Evolutionary conservation across 1,284 basidiomycete genomes (phyloP).

Genomic region (Ceratobasidium sp.): DNA sequence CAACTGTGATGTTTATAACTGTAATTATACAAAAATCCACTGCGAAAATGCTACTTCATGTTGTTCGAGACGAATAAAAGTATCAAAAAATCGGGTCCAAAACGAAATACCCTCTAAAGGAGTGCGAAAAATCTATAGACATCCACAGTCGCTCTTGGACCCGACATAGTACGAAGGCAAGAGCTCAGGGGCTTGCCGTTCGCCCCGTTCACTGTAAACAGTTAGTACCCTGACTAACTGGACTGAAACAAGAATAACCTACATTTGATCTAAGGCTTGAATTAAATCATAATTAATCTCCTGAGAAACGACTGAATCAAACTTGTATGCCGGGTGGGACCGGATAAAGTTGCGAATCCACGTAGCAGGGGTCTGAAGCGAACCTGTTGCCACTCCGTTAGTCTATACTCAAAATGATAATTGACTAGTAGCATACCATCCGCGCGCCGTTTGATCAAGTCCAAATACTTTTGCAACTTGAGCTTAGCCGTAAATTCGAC

Average conservation of each 20-base stretch:
- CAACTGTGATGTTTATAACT: too few relatives aligned
- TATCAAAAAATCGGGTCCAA: too few relatives aligned
- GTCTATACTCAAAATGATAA: neutral
- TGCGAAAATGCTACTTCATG: too few relatives aligned
- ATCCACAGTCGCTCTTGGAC: neutral
- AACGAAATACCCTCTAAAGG: neutral
- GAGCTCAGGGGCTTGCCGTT: slow-evolving; percentile 10
- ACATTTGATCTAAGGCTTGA: slow-evolving; percentile 89
- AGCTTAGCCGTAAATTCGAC: slow-evolving; percentile 67
- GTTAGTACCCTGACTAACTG: neutral
- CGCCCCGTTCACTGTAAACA: slow-evolving; percentile 1
- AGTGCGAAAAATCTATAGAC: neutral
- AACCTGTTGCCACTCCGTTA: slow-evolving; percentile 56
- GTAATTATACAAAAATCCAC: too few relatives aligned
- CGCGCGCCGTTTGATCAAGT: slow-evolving; percentile 78
- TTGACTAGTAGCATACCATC: slow-evolving; percentile 64
- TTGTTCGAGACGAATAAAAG: too few relatives aligned
- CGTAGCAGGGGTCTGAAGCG: slow-evolving; percentile 83
- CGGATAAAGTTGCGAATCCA: slow-evolving; percentile 95
- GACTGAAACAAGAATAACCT: slow-evolving; percentile 47
- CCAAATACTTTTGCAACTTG: slow-evolving; percentile 78
- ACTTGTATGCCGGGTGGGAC: slow-evolving; percentile 88
- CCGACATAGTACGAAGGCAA: neutral
- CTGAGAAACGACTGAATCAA: slow-evolving; percentile 86
- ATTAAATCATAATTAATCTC: slow-evolving; percentile 96